Base-by-base conservation (phyloP, 331 rosid genomes). In the Pyracantha coccinea region DNA sequence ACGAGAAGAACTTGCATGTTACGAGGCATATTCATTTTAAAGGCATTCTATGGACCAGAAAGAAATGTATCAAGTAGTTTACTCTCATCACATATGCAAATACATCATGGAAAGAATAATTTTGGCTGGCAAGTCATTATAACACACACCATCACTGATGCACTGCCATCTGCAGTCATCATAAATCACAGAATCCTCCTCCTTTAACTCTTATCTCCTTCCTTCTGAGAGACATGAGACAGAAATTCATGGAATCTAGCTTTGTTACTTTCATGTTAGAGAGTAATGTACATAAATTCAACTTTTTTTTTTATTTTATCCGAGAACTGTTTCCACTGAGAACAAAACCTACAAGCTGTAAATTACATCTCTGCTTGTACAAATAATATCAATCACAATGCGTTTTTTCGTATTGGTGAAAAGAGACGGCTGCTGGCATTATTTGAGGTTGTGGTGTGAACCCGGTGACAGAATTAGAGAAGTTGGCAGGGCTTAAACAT, bases 401-500 rank as follows among this genome's bases (percentile, higher is more conserved):
- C 4, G 62, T n/a, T 76, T 71, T 71, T 84, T 28, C 21, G 5
- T 5, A 4, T 58, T 17, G 17, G 76, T 12, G 63, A 58, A 72
- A 19, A 58, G 20, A 58, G 29, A 5, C 44, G 25, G 25, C 38
- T 33, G 23, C 64, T 15, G 8, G 66, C 33, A 54, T 71, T 20
- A 55, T 71, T 55, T 55, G 23, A 63, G 41, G 13, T 17, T 63
- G 68, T 17, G 24, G 13, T 31, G 29, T 19, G 20, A 28, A 68
- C 19, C 44, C 28, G 16, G 81, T 24, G 82, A 77, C 77, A 68
- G 72, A 77, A 28, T 47, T 19, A 20, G 73, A 66, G 45, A 68
- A 24, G 50, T 71, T 19, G 50, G 73, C 70, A 25, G 27, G 65
- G 60, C 55, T 67, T 83, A 96, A 71, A 85, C 82, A 78, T 90